Evolutionary conservation across 495 filamentous ascomycete species (phyloP).

Genomic region (Trichoderma gamsii): DNA sequence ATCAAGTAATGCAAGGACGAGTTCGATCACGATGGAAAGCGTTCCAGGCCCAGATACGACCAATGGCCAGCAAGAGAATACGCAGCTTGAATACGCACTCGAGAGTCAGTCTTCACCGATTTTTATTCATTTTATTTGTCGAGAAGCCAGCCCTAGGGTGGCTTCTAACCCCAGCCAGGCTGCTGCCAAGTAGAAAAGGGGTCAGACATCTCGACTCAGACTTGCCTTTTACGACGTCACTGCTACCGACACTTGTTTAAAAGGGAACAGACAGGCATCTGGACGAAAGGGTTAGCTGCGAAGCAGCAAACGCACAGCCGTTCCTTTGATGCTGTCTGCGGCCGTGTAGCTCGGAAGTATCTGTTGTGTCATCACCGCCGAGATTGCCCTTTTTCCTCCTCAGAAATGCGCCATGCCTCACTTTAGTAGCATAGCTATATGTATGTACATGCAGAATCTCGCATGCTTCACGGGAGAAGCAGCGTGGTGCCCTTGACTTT

Average conservation of each 20-base stretch:
- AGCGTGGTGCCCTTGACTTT: slow-evolving; percentile 61
- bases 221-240: slow-evolving; percentile 22
- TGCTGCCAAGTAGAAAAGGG: background rate
- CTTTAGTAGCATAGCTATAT: background rate
- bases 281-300: slow-evolving; percentile 18
- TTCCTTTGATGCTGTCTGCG: background rate
- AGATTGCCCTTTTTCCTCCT: slow-evolving; percentile 7
- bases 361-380: slow-evolving; percentile 54
- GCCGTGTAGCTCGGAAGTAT: slow-evolving; percentile 48
- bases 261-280: background rate
- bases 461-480: slow-evolving; percentile 29
- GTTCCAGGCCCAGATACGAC: too few relatives aligned
- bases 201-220: slow-evolving; percentile 19
- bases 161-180: background rate
- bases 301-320: slow-evolving; percentile 15
- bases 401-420: slow-evolving; percentile 3
- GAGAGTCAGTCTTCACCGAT: too few relatives aligned
- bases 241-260: slow-evolving; percentile 10
- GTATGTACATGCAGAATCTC: background rate
- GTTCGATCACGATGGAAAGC: too few relatives aligned
- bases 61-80: too few relatives aligned
- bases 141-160: background rate
- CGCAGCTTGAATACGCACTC: too few relatives aligned
- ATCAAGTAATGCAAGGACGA: too few relatives aligned
- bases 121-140: background rate